Evolutionary conservation across 2,329 filamentous ascomycete species (phyloP).

Genomic region (Emericellopsis cladophorae): DNA sequence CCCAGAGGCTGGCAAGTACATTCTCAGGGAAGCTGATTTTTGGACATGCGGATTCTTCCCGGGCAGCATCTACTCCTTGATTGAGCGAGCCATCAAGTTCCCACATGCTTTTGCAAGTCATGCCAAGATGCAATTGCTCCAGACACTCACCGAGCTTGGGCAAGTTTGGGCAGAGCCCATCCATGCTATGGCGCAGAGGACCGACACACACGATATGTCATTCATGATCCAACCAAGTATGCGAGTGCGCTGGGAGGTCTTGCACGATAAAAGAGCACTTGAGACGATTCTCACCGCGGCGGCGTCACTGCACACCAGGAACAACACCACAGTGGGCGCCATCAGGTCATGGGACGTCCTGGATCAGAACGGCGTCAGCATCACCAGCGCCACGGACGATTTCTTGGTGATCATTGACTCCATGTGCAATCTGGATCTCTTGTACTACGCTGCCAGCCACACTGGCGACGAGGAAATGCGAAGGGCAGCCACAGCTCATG

Average conservation of each 20-base stretch:
- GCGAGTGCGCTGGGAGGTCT: constrained; percentile 33
- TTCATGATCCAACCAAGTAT: constrained; percentile 39
- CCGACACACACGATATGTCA: constrained; percentile 39
- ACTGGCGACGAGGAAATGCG: constrained; percentile 12
- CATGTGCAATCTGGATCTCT: constrained; percentile 24
- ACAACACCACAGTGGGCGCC: constrained; percentile 26
- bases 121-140: constrained; percentile 5
- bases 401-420: constrained; percentile 30
- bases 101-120: constrained; percentile 10
- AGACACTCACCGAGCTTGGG: constrained; percentile 12
- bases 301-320: constrained; percentile 26
- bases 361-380: constrained; percentile 14
- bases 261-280: constrained; percentile 21
- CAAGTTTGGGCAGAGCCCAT: constrained; percentile 21
- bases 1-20: constrained; percentile 5
- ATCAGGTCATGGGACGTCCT: constrained; percentile 35
- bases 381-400: constrained; percentile 16
- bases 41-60: constrained; percentile 28
- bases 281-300: constrained; percentile 29
- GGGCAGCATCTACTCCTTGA: constrained; percentile 18
- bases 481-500: constrained; percentile 21
- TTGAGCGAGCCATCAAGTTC: constrained; percentile 18
- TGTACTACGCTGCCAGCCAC: constrained; percentile 21
- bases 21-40: constrained; percentile 7
- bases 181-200: constrained; percentile 21